Percentiles rank a stretch among this genome's conserved stretches.
These are phyloP conservation scores for Castanopsis chinensis DNA, from an alignment of 306 rosid species.

Conservation along the genomic window DNA sequence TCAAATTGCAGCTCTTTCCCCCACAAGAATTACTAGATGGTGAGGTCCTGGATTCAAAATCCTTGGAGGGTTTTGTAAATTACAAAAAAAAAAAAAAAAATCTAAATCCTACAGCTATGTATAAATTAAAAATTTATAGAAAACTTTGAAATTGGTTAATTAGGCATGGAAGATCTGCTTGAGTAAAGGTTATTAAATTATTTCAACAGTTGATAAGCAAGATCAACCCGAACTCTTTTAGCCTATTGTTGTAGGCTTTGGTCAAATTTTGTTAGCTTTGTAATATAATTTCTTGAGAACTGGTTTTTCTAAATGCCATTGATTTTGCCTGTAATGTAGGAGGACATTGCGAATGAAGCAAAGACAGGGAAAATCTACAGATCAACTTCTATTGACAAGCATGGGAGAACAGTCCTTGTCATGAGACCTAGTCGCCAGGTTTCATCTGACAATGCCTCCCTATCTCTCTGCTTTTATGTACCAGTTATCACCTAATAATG, in stretches of 20 bases:
- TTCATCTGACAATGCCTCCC: slow-evolving; percentile 29
- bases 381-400: slow-evolving; percentile 64
- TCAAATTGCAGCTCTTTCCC: too few relatives aligned
- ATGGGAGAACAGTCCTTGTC: slow-evolving; percentile 68
- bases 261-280: slow-evolving; percentile 9
- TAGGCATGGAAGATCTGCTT: not conserved
- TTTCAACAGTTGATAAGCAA: not conserved
- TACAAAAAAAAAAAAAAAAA: too few relatives aligned
- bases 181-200: not conserved
- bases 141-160: not conserved
- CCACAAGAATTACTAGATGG: too few relatives aligned
- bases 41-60: too few relatives aligned
- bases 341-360: slow-evolving; percentile 72
- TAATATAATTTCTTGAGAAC: slow-evolving; percentile 10
- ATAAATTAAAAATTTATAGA: not conserved
- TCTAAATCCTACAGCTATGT: not conserved
- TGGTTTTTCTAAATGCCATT: slow-evolving; percentile 15
- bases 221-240: not conserved
- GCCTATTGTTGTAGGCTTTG: not conserved
- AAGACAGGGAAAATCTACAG: slow-evolving; percentile 64
- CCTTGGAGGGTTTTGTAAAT: too few relatives aligned
- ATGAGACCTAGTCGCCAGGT: slow-evolving; percentile 85
- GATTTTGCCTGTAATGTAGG: slow-evolving; percentile 42
- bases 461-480: slow-evolving; percentile 1
- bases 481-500: slow-evolving; percentile 1